These are phyloP conservation scores for Mycena belliarum DNA, from an alignment of 768 basidiomycete species.

Conservation along the genomic window DNA sequence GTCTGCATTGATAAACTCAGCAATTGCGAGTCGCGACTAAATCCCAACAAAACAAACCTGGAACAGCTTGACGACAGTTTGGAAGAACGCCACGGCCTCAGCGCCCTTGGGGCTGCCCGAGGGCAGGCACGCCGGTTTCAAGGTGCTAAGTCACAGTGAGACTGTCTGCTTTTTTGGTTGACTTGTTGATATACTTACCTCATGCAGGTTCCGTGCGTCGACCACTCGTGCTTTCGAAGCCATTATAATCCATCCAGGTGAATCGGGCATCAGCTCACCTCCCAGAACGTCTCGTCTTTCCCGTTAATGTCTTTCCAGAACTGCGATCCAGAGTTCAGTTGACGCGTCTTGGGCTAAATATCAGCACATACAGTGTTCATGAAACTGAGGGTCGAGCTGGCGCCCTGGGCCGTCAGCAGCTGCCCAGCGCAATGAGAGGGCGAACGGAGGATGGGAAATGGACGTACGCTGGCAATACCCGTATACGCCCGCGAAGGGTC, in stretches of 20 bases:
- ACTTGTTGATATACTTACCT: too few species aligned
- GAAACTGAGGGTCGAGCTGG: constrained; percentile 40
- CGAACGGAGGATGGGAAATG: too few species aligned
- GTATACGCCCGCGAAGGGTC: constrained; percentile 48
- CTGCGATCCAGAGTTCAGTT: constrained; percentile 12
- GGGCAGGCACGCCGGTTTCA: constrained; percentile 41
- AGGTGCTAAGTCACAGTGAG: constrained; percentile 32
- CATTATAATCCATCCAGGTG: background rate
- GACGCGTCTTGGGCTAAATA: too few species aligned
- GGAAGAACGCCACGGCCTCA: constrained; percentile 48
- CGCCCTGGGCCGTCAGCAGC: constrained; percentile 45
- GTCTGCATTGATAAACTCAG: too few species aligned
- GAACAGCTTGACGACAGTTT: constrained; percentile 38
- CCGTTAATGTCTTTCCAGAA: constrained; percentile 49
- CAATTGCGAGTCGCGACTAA: too few species aligned
- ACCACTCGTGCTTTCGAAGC: constrained; percentile 49
- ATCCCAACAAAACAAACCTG: constrained; percentile 29
- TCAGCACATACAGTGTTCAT: constrained; percentile 32
- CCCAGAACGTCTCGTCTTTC: constrained; percentile 47
- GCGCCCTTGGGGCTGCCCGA: constrained; percentile 13
- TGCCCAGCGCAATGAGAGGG: constrained; percentile 24
- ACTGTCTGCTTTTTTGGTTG: too few species aligned
- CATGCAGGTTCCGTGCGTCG: constrained; percentile 41
- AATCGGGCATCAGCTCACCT: constrained; percentile 29
- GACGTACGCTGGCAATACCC: constrained; percentile 37